Conservation (phyloP, 1,284 basidiomycete species). For the Malassezia cuniculi region DNA sequence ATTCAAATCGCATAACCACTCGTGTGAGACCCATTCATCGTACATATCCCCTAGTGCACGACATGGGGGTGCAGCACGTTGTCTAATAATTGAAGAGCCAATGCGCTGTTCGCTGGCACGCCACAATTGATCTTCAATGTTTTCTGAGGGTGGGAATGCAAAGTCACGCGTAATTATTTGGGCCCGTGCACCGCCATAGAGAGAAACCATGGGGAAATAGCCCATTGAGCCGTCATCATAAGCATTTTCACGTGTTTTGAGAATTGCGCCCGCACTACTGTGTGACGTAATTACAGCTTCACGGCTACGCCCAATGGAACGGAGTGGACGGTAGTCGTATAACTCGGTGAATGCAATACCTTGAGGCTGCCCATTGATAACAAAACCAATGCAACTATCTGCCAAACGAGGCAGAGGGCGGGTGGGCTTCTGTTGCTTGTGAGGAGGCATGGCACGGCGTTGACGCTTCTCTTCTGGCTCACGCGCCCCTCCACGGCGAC, state of each 20-base stretch:
- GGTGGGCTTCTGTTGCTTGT: constrained; percentile 42
- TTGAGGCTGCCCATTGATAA: constrained; percentile 77
- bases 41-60: no score
- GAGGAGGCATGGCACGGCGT: background rate
- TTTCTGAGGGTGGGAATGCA: constrained; percentile 54
- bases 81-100: no score
- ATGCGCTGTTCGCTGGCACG: constrained; percentile 1
- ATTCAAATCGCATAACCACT: no score
- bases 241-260: constrained; percentile 52
- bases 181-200: constrained; percentile 79
- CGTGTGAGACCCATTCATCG: no score
- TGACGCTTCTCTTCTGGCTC: constrained; percentile 11
- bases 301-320: constrained; percentile 5
- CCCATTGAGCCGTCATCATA: constrained; percentile 90
- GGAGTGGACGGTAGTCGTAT: constrained; percentile 75
- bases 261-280: constrained; percentile 15
- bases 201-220: constrained; percentile 86
- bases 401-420: constrained; percentile 60
- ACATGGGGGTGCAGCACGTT: no score
- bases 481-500: constrained; percentile 21
- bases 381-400: constrained; percentile 72
- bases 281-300: constrained; percentile 22
- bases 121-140: constrained; percentile 24
- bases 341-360: constrained; percentile 74
- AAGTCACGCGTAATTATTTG: constrained; percentile 72